phyloP scores from a whole-genome alignment of 2,329 filamentous ascomycete species.

The Aspergillus persii region DNA sequence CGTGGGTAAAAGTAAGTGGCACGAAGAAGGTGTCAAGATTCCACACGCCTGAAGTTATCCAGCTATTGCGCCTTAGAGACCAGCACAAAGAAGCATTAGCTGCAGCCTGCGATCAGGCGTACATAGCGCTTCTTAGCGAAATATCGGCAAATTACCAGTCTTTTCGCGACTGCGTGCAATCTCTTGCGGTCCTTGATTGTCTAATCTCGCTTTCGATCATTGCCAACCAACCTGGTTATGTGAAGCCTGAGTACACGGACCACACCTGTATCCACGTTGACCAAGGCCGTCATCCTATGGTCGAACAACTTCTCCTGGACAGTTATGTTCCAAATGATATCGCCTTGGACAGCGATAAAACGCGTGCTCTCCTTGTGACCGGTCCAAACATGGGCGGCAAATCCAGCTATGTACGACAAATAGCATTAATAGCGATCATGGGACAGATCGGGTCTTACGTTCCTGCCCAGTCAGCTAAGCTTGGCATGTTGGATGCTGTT shows the following conservation, averaged over 20 bases:
- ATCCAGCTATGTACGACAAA: conserved; percentile 91
- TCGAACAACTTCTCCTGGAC: conserved; percentile 82
- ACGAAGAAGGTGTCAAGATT: conserved; percentile 92
- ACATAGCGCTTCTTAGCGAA: conserved; percentile 65
- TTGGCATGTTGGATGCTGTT: conserved; percentile 86
- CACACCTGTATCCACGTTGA: conserved; percentile 67
- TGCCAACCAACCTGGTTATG: conserved; percentile 82
- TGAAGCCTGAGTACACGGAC: conserved; percentile 68
- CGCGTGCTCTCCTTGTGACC: conserved; percentile 81
- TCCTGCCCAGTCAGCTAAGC: conserved; percentile 68
- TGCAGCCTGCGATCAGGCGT: conserved; percentile 85
- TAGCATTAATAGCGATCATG: conserved; percentile 89
- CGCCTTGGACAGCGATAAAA: conserved; percentile 62
- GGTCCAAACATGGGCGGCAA: conserved; percentile 99
- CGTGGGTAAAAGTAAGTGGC: conserved; percentile 91
- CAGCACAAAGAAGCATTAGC: conserved; percentile 92
- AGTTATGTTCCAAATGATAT: conserved; percentile 91
- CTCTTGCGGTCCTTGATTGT: conserved; percentile 84
- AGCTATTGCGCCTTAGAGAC: conserved; percentile 80
- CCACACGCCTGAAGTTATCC: conserved; percentile 86
- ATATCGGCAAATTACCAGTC: conserved; percentile 84
- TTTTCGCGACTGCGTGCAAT: conserved; percentile 82
- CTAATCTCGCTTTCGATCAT: conserved; percentile 82
- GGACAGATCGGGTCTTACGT: conserved; percentile 94
- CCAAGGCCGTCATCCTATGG: conserved; percentile 87